Evolutionary conservation across 768 basidiomycete genomes (phyloP), one percentile per base, ranked within the genome.

Genomic region (Collybiopsis confluens): DNA sequence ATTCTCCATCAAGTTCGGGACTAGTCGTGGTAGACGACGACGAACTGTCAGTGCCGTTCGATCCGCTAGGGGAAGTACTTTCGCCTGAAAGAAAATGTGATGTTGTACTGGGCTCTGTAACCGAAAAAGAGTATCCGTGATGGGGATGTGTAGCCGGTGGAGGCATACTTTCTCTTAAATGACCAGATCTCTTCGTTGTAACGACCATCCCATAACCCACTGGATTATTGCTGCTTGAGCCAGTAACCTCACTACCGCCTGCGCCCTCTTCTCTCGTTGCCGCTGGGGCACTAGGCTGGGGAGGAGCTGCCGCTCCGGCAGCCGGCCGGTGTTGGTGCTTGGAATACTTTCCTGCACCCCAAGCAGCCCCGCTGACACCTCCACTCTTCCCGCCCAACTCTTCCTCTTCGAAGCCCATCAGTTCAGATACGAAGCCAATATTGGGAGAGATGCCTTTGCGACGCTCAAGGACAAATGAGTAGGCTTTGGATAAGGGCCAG

Each of bases 361-460:
- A 63, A 71, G 38, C 52, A 21, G 35, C 52, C 2, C 52, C 42
- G 27, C 43, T 53, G 4, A 90, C 88, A 36, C 87, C 88, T 27
- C 83, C 71, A 11, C 81, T 82, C 71, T 91, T 83, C 50, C 89
- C 76, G 56, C 94, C 84, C 46, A 95, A 74, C 69, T 96, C 90
- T 64, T 86, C 76, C 64, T 96, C 93, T 71, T 98, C 95, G 63
- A 95, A 97, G 44, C 85, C 88, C 95, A 97, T 97, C 40, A 98
- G 79, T 68, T 97, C 94, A 3, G 91, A 92, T 41, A 98, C 93
- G 69, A 98, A 98, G 6, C 96, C 96, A 58, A 98, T 96, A 65
- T 97, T 98, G 9, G 95, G 96, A 13, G 91, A 94, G 59, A 98
- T 96, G 59, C 93, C 93, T 60, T 92, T 92, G 33, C 96, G 83